phyloP scores from a whole-genome alignment of 2,329 filamentous ascomycete species.

The Thelonectria rubi region DNA sequence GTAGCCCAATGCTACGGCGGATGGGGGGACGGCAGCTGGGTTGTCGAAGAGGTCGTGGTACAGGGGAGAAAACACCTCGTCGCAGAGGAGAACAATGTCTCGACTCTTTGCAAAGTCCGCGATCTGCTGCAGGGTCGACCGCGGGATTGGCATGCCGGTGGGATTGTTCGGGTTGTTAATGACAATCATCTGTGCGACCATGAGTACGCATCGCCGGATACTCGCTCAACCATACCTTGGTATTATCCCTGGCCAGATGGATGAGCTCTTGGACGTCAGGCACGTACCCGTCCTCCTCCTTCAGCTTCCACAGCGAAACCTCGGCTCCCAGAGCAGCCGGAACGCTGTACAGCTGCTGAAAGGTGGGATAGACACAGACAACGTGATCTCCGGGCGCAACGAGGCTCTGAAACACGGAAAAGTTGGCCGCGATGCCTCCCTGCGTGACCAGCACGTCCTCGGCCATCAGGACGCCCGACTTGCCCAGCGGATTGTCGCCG shows the following conservation, averaged over 20 bases:
- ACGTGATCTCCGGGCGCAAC: slow-evolving; percentile 9
- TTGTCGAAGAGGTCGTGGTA: slow-evolving; percentile 30
- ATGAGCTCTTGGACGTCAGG: background rate
- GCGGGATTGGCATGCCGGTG: slow-evolving; percentile 10
- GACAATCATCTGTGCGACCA: slow-evolving; percentile 18
- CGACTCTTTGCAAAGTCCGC: slow-evolving; percentile 12
- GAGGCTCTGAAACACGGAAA: background rate
- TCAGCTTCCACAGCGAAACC: slow-evolving; percentile 13
- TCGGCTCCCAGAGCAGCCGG: slow-evolving; percentile 8
- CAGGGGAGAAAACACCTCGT: slow-evolving; percentile 20
- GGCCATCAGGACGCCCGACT: background rate
- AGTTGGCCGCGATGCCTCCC: slow-evolving; percentile 18
- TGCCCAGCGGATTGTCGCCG: background rate
- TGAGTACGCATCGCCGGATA: background rate
- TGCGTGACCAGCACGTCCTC: slow-evolving; percentile 9
- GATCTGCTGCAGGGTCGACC: slow-evolving; percentile 10
- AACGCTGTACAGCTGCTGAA: slow-evolving; percentile 12
- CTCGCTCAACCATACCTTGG: slow-evolving; percentile 5
- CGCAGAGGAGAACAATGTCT: slow-evolving; percentile 19
- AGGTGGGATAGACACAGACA: slow-evolving; percentile 10
- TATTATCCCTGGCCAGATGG: slow-evolving; percentile 1
- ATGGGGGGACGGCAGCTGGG: slow-evolving; percentile 65
- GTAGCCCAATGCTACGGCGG: slow-evolving; percentile 74
- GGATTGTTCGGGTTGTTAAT: slow-evolving; percentile 25
- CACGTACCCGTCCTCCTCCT: slow-evolving; percentile 1